Evolutionary conservation across 1,284 basidiomycete genomes (phyloP).

Genomic region (Sporisorium sorghi): DNA sequence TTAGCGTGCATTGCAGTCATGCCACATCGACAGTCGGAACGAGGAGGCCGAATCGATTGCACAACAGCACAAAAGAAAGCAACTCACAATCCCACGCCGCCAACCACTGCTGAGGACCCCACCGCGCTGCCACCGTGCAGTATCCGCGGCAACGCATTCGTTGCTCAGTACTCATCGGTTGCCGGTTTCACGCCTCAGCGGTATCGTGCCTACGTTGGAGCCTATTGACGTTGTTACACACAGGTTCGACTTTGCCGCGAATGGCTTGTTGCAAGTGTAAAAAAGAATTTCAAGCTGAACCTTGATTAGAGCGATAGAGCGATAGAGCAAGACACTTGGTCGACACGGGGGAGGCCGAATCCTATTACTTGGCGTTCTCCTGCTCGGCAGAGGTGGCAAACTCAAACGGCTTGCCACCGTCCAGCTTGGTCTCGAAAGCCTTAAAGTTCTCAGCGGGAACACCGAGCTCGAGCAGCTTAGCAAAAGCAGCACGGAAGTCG

Average conservation of each 20-base stretch:
- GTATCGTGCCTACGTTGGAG: too few relatives aligned
- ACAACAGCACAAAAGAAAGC: neutral
- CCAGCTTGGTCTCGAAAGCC: slow-evolving; percentile 53
- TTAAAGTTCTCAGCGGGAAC: slow-evolving; percentile 66
- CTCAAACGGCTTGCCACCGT: slow-evolving; percentile 47
- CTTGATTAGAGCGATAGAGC: slow-evolving; percentile 4
- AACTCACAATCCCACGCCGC: neutral
- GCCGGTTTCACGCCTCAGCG: neutral
- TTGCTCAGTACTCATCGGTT: slow-evolving; percentile 6
- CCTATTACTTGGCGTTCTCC: slow-evolving; percentile 49
- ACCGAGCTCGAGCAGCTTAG: slow-evolving; percentile 69
- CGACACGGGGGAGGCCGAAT: neutral
- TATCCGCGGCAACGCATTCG: neutral
- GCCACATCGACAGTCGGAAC: neutral
- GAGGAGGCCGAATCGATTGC: neutral
- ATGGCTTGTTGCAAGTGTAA: too few relatives aligned
- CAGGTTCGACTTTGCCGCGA: too few relatives aligned
- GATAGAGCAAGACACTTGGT: neutral
- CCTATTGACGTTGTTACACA: too few relatives aligned
- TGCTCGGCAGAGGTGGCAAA: slow-evolving; percentile 56
- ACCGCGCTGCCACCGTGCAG: too few relatives aligned
- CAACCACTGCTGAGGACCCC: neutral
- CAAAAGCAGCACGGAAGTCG: slow-evolving; percentile 72
- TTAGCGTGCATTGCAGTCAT: too few relatives aligned
- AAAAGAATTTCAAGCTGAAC: neutral